Evolutionary conservation across 352 stramenopile species (phyloP), one percentile per base, ranked within the genome.

Genomic region (Globisporangium parvum): DNA sequence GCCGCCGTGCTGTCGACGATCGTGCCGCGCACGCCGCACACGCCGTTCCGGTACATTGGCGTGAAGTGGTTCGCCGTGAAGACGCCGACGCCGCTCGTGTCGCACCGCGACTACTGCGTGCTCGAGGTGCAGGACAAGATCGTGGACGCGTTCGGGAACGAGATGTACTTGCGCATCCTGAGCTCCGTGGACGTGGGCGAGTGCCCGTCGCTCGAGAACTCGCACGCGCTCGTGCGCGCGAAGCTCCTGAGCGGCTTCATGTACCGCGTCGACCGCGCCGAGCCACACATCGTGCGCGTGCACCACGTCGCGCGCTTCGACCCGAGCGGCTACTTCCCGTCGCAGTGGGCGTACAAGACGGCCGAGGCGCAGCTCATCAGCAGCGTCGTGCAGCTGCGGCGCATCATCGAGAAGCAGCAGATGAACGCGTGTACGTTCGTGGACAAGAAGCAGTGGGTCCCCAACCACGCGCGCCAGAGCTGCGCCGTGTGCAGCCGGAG

Each of bases 51-150:
- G 21, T 95, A 95, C 65, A 89, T 95, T 51, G 85, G 85, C 46
- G 80, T 95, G 67, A 92, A 93, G 65, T 95, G 85, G 85, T 93
- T 88, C 59, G 82, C 79, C 12, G 71, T 93, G 62, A 89, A 89
- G 57, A 91, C 83, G 45, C 75, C 82, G 17, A 91, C 78, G 49
- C 81, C 80, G 52, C 79, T 91, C 45, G 81, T 93, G 20, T 87
- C 82, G 17, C 80, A 90, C 48, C 80, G 85, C 41, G 85, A 95
- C 69, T 95, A 90, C 55, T 95, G 82, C 73, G 87, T 71, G 41
- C 75, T 95, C 23, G 85, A 95, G 50, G 80, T 92, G 31, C 78
- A 89, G 63, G 85, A 95, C 70, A 87, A 88, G 66, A 91, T 95
- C 39, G 61, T 85, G 18, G 85, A 95, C 59, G 73, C 72, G 21